Conservation (phyloP, 257 asterid genomes). For the Solanum medicagineum region DNA sequence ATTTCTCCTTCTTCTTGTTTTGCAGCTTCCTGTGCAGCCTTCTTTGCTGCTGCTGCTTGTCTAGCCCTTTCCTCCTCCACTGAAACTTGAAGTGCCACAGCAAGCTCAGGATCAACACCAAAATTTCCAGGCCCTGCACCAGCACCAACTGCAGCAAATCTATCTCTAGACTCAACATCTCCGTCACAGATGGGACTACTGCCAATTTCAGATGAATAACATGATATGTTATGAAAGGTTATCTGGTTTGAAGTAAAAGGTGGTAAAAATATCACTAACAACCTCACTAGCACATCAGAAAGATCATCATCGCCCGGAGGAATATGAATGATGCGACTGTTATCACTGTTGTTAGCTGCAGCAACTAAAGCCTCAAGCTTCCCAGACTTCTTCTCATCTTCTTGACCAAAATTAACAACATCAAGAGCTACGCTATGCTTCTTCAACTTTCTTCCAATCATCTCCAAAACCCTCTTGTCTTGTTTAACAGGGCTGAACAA, state of each 20-base stretch:
- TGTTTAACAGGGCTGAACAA: conserved; percentile 71
- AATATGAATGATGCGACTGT: conserved; percentile 85
- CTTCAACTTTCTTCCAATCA: conserved; percentile 82
- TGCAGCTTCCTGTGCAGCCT: conserved; percentile 70
- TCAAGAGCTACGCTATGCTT: conserved; percentile 94
- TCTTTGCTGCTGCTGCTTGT: conserved; percentile 94
- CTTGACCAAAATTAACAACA: conserved; percentile 92
- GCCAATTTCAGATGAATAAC: conserved; percentile 4
- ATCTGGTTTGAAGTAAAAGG: neutral
- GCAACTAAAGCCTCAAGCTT: conserved; percentile 86
- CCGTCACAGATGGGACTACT: conserved; percentile 93
- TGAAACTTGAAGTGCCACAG: conserved; percentile 91
- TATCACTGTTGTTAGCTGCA: conserved; percentile 84
- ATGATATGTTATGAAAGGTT: neutral
- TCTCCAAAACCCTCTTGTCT: conserved; percentile 78
- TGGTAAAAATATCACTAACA: neutral
- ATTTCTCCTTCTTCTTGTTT: conserved; percentile 59
- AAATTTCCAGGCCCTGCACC: conserved; percentile 70
- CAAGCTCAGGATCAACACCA: conserved; percentile 97
- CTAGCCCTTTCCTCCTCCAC: conserved; percentile 99
- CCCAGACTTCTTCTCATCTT: conserved; percentile 75
- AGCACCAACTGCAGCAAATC: conserved; percentile 62
- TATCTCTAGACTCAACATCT: conserved; percentile 88
- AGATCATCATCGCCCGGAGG: conserved; percentile 91
- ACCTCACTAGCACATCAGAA: conserved; percentile 40